These are phyloP conservation scores for Novymonas esmeraldas DNA, from an alignment of 208 protist genomes.

Conservation along the genomic window DNA sequence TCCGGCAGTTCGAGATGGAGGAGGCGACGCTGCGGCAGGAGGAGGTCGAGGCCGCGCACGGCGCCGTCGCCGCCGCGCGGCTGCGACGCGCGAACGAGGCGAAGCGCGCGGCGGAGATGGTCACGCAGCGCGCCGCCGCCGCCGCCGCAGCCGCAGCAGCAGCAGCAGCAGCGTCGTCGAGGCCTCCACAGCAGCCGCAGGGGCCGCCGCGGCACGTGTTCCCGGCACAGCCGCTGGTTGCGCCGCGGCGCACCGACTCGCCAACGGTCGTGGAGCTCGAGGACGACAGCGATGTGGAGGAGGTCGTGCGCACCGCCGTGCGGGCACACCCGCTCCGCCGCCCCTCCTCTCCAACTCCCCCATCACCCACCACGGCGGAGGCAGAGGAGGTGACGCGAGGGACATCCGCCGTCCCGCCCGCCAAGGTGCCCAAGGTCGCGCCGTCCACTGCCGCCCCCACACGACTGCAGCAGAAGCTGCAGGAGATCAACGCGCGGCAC, in stretches of 20 bases:
- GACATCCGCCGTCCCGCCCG: neutral
- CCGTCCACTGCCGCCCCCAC: slow-evolving; percentile 5
- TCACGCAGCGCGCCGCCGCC: neutral
- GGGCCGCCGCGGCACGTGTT: neutral
- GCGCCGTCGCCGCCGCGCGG: slow-evolving; percentile 16
- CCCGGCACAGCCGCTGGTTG: too few relatives aligned
- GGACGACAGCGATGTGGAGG: slow-evolving; percentile 7
- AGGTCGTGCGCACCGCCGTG: neutral
- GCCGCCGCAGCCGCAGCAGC: neutral
- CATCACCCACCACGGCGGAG: neutral
- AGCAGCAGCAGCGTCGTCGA: neutral
- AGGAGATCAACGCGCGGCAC: slow-evolving; percentile 41
- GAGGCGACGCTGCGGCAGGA: slow-evolving; percentile 39
- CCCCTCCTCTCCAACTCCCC: neutral
- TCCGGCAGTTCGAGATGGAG: slow-evolving; percentile 65
- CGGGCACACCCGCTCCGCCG: too few relatives aligned
- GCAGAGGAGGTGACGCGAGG: too few relatives aligned
- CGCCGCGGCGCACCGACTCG: too few relatives aligned
- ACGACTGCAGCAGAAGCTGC: slow-evolving; percentile 35
- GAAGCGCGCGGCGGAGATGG: slow-evolving; percentile 19
- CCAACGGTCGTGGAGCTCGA: neutral
- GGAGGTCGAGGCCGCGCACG: slow-evolving; percentile 23
- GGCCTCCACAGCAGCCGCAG: neutral
- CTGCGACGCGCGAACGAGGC: slow-evolving; percentile 27
- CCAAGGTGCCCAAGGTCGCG: slow-evolving; percentile 8